Conservation (phyloP, 2,329 filamentous ascomycete genomes). For the Diaporthe helianthi region DNA sequence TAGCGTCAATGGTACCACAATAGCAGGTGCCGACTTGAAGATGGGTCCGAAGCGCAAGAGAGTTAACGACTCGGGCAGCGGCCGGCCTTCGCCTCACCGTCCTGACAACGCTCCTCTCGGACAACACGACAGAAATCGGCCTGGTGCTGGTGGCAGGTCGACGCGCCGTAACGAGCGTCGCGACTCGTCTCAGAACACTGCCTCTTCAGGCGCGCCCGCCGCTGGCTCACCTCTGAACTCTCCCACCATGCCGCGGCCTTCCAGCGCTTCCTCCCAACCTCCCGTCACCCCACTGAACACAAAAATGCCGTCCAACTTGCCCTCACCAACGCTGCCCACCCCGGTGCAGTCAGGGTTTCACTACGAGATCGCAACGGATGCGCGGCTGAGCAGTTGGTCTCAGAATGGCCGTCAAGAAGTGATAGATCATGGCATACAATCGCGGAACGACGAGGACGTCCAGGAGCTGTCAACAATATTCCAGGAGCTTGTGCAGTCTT, state of each 20-base stretch:
- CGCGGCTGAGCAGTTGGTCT: slow-evolving; percentile 72
- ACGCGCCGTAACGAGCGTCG: slow-evolving; percentile 58
- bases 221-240: slow-evolving; percentile 38
- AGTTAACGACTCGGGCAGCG: slow-evolving; percentile 54
- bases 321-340: slow-evolving; percentile 41
- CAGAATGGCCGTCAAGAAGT: slow-evolving; percentile 71
- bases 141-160: slow-evolving; percentile 53
- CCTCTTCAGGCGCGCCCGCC: slow-evolving; percentile 19
- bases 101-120: slow-evolving; percentile 62
- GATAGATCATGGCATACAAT: slow-evolving; percentile 68
- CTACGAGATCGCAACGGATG: slow-evolving; percentile 79
- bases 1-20: slow-evolving; percentile 30
- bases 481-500: slow-evolving; percentile 83
- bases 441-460: slow-evolving; percentile 71
- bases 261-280: slow-evolving; percentile 48
- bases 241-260: slow-evolving; percentile 45
- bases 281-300: slow-evolving; percentile 33
- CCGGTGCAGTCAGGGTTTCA: slow-evolving; percentile 61
- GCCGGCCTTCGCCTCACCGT: slow-evolving; percentile 68
- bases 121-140: slow-evolving; percentile 63
- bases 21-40: slow-evolving; percentile 35
- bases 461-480: slow-evolving; percentile 75
- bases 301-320: slow-evolving; percentile 37
- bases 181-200: slow-evolving; percentile 54
- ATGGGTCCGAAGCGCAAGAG: slow-evolving; percentile 70